These are phyloP conservation scores for Picea abies DNA, from an alignment of 83 land plant species.

Conservation along the genomic window DNA sequence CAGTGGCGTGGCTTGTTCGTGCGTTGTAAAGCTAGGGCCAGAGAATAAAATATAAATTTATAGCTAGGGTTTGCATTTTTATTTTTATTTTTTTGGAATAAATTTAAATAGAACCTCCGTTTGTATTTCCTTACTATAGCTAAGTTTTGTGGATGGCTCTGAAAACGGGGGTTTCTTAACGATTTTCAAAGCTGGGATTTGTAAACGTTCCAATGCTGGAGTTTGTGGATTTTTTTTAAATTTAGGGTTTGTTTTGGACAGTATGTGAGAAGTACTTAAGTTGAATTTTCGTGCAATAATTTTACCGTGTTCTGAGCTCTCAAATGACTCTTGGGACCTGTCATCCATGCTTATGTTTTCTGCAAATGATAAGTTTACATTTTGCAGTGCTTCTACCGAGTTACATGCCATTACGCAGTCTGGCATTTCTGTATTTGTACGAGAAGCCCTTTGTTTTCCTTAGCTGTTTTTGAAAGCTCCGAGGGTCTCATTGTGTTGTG, in stretches of 20 bases:
- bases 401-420: neutral
- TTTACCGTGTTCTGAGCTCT: neutral
- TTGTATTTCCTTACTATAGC: too few species aligned
- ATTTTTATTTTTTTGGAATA: neutral
- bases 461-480: neutral
- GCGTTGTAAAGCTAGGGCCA: neutral
- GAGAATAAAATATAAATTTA: neutral
- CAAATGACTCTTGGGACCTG: neutral
- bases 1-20: neutral
- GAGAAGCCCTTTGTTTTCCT: neutral
- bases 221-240: neutral
- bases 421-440: neutral
- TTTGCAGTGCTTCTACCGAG: neutral
- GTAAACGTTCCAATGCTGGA: neutral
- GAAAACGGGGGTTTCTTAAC: neutral
- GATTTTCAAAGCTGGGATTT: neutral
- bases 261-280: neutral
- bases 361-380: neutral
- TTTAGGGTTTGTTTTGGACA: neutral
- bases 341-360: neutral
- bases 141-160: neutral
- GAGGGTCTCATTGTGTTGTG: neutral
- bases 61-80: neutral
- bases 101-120: too few species aligned
- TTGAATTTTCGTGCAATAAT: neutral